Conservation (phyloP, 805 yeast species). For the Myxozyma nipponensis region DNA sequence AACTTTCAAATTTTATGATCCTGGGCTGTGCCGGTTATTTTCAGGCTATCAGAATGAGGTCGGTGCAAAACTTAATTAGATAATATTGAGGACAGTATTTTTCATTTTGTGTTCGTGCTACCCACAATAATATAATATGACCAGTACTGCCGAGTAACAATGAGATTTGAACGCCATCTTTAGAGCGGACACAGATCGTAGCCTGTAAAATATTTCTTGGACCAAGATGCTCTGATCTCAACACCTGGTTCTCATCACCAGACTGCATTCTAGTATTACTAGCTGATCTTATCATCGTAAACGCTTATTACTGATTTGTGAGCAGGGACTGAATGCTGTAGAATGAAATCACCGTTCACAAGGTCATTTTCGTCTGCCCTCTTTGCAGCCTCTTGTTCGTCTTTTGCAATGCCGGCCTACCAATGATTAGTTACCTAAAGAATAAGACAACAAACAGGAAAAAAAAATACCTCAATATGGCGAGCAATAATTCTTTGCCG, state of each 20-base stretch:
- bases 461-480: slow-evolving; percentile 42
- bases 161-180: not conserved
- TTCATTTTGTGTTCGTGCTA: too few species aligned
- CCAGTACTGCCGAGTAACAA: not conserved
- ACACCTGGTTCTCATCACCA: not conserved
- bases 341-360: slow-evolving; percentile 53
- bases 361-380: slow-evolving; percentile 51
- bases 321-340: slow-evolving; percentile 31
- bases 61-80: not conserved
- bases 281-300: slow-evolving; percentile 5
- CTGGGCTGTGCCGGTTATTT: not conserved
- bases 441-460: not conserved
- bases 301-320: slow-evolving; percentile 14
- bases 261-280: not conserved
- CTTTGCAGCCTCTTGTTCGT: slow-evolving; percentile 37
- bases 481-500: slow-evolving; percentile 35
- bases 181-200: not conserved
- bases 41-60: not conserved
- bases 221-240: not conserved
- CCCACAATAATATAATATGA: not conserved
- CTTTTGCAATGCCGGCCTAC: slow-evolving; percentile 38
- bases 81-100: not conserved
- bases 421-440: slow-evolving; percentile 47
- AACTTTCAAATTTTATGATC: too few species aligned
- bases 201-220: not conserved